phyloP scores from a whole-genome alignment of 495 filamentous ascomycete genomes.

The Achaetomiella virescens region DNA sequence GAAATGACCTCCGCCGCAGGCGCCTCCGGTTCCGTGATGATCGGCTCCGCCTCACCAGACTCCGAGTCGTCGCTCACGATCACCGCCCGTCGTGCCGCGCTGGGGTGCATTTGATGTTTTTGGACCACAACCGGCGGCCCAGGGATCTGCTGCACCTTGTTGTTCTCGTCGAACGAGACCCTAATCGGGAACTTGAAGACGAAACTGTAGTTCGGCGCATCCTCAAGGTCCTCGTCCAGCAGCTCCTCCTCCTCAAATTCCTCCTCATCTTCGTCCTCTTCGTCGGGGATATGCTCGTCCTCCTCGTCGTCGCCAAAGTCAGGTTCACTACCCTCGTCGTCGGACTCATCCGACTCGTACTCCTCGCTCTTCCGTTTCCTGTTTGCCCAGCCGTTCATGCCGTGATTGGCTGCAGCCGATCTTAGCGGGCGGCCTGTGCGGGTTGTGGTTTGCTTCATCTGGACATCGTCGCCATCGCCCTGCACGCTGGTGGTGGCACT shows the following conservation, averaged over 20 bases:
- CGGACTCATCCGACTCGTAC: conserved; percentile 66
- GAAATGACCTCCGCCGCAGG: conserved; percentile 26
- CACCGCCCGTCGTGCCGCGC: conserved; percentile 23
- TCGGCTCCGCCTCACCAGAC: conserved; percentile 8
- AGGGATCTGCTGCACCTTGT: conserved; percentile 22
- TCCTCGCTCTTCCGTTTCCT: conserved; percentile 63
- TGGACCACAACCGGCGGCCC: conserved; percentile 18
- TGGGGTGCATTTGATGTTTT: conserved; percentile 15
- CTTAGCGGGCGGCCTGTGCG: conserved; percentile 24
- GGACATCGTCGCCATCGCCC: conserved; percentile 27
- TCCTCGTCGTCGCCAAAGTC: conserved; percentile 58
- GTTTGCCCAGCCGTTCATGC: conserved; percentile 43
- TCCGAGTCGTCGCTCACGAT: conserved; percentile 28
- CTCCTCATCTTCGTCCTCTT: conserved; percentile 47
- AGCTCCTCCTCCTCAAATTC: conserved; percentile 53
- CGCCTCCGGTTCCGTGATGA: conserved; percentile 17
- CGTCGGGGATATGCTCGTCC: conserved; percentile 44
- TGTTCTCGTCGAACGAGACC: conserved; percentile 25
- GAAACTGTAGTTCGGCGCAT: conserved; percentile 40
- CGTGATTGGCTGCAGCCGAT: conserved; percentile 39
- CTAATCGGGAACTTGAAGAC: conserved; percentile 57
- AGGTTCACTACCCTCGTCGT: conserved; percentile 55
- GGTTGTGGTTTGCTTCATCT: conserved; percentile 20
- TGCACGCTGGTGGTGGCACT: conserved; percentile 32
- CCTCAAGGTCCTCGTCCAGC: conserved; percentile 45